Percentiles rank a stretch among this genome's conserved stretches.
These are phyloP conservation scores for Ettlia oleoabundans DNA, from an alignment of 139 green algal species.

Conservation along the genomic window DNA sequence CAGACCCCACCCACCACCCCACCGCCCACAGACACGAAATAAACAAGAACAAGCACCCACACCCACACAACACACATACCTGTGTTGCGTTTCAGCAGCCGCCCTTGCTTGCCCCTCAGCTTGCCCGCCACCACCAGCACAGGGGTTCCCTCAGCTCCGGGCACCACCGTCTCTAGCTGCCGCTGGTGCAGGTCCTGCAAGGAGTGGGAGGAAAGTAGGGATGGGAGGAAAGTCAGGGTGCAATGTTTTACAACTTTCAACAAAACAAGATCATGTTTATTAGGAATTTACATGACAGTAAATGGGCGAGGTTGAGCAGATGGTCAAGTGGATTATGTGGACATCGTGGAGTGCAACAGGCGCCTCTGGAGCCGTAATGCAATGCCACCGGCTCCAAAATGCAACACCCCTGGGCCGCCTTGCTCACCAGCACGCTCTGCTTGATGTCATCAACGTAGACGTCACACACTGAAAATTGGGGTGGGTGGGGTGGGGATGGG, in stretches of 20 bases:
- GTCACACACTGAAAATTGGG: conserved; percentile 58
- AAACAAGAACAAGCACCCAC: not conserved
- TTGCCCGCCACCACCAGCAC: conserved; percentile 73
- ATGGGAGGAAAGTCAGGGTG: not conserved
- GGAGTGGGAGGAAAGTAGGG: not conserved
- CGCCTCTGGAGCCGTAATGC: too few relatives aligned
- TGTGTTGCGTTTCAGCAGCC: conserved; percentile 60
- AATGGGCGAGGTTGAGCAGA: too few relatives aligned
- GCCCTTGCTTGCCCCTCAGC: conserved; percentile 58
- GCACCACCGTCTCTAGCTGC: conserved; percentile 83
- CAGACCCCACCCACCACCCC: not conserved
- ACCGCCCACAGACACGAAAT: not conserved
- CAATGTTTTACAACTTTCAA: too few relatives aligned
- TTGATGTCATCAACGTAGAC: conserved; percentile 67
- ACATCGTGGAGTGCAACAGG: too few relatives aligned
- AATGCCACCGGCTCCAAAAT: too few relatives aligned
- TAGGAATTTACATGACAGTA: too few relatives aligned
- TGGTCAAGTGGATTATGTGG: too few relatives aligned
- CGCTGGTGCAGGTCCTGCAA: conserved; percentile 58
- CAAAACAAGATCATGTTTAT: too few relatives aligned
- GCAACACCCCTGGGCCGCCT: too few relatives aligned
- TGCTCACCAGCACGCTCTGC: conserved; percentile 45
- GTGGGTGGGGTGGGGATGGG: too few relatives aligned
- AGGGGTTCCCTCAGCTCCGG: conserved; percentile 58
- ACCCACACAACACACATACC: not conserved